Evolutionary conservation across 345 rosid species (phyloP).

Genomic region (Eucalyptus erythrocorys): DNA sequence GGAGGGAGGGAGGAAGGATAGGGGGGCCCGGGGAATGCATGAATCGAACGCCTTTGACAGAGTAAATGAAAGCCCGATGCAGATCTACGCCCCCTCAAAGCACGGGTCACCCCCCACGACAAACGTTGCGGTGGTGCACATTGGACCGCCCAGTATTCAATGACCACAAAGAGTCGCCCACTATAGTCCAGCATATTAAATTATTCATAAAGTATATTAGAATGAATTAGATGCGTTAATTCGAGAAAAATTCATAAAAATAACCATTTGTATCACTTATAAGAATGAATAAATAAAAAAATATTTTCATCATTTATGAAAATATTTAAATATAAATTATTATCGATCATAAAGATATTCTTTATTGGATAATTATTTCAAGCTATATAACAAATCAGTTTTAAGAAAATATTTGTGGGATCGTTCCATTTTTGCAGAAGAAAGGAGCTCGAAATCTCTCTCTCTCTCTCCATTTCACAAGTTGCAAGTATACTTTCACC

Average conservation of each 20-base stretch:
- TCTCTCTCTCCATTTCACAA: not conserved
- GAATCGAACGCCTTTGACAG: not conserved
- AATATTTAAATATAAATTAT: not conserved
- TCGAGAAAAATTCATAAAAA: not conserved
- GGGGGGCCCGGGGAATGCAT: not conserved
- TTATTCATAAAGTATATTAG: too few relatives aligned
- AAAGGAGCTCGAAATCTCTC: fast-evolving
- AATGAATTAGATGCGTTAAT: too few relatives aligned
- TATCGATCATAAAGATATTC: fast-evolving
- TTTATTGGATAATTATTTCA: too few relatives aligned
- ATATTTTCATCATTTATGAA: not conserved
- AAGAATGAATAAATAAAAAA: fast-evolving
- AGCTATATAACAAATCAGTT: too few relatives aligned
- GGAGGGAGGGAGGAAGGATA: not conserved
- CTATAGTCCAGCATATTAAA: not conserved
- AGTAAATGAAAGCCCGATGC: not conserved
- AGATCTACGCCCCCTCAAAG: not conserved
- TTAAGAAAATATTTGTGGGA: fast-evolving
- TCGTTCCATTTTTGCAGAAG: not conserved
- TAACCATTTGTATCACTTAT: fast-evolving
- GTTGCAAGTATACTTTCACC: not conserved
- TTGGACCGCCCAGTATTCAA: too few relatives aligned
- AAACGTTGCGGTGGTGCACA: not conserved
- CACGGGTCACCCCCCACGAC: not conserved
- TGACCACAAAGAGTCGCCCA: not conserved